phyloP scores from a whole-genome alignment of 495 filamentous ascomycete species.

The Paragyromitra xinjiangensis region DNA sequence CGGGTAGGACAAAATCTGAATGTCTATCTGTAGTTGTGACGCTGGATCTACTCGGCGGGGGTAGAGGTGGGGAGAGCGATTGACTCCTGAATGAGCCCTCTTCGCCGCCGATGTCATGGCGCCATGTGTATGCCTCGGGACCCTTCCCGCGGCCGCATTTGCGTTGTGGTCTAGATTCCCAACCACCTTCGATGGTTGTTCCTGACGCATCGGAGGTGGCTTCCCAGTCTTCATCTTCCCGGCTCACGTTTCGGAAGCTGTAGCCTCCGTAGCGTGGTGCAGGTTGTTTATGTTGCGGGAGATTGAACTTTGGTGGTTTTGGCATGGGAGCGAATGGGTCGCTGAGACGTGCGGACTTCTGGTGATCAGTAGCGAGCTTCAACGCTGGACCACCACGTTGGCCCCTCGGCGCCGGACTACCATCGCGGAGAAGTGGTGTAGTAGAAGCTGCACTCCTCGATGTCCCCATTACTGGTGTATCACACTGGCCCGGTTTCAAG shows the following conservation, averaged over 20 bases:
- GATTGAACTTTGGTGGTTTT: conserved; percentile 44
- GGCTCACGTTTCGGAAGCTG: conserved; percentile 19
- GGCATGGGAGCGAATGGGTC: conserved; percentile 45
- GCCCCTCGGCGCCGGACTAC: conserved; percentile 41
- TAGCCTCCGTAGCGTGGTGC: conserved; percentile 23
- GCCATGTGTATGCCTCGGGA: conserved; percentile 48
- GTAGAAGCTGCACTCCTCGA: conserved; percentile 47
- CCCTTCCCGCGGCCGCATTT: conserved; percentile 47
- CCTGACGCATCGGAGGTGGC: conserved; percentile 39
- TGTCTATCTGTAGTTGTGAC: conserved; percentile 52
- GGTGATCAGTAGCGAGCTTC: conserved; percentile 35
- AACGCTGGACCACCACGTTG: conserved; percentile 36
- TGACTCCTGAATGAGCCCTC: conserved; percentile 32
- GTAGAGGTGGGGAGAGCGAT: conserved; percentile 46
- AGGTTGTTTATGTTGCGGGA: conserved; percentile 30
- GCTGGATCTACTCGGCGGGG: conserved; percentile 50
- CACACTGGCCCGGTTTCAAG: conserved; percentile 48
- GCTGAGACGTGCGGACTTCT: conserved; percentile 27
- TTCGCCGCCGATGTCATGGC: conserved; percentile 15
- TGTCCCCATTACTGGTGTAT: conserved; percentile 53
- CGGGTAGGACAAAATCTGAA: conserved; percentile 47
- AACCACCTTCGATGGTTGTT: conserved; percentile 31
- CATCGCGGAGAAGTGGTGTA: conserved; percentile 50
- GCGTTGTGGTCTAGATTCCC: conserved; percentile 30
- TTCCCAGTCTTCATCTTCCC: conserved; percentile 44